Evolutionary conservation across 2,329 filamentous ascomycete species (phyloP).

Genomic region (Cladosporium sp.): DNA sequence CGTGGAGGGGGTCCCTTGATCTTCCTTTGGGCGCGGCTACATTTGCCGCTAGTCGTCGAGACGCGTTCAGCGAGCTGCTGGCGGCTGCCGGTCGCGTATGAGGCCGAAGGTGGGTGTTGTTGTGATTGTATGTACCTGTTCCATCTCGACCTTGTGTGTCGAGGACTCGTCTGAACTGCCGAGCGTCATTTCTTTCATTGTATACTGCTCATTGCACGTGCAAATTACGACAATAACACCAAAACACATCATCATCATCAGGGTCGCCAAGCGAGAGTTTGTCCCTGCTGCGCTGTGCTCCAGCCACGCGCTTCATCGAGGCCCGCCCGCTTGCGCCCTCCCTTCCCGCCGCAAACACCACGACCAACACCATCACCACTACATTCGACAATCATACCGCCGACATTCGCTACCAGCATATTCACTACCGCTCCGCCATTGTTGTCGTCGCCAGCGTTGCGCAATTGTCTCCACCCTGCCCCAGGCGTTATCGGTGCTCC

Average conservation of each 20-base stretch:
- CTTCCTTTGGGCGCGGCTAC: constrained; percentile 1
- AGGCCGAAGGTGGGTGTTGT: constrained; percentile 4
- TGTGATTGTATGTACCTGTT: background rate
- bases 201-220: background rate
- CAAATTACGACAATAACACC: background rate
- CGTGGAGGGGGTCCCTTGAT: background rate
- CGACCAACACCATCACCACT: constrained; percentile 3
- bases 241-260: background rate
- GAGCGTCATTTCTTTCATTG: background rate
- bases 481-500: background rate
- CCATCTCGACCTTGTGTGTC: background rate
- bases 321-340: constrained; percentile 7
- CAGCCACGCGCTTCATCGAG: constrained; percentile 9
- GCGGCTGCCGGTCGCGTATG: constrained; percentile 2
- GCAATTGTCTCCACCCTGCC: background rate
- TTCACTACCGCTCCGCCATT: background rate
- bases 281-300: constrained; percentile 7
- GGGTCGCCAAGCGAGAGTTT: constrained; percentile 1
- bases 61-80: background rate
- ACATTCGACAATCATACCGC: constrained; percentile 4
- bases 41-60: constrained; percentile 5
- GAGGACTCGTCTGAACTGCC: background rate
- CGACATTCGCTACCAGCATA: constrained; percentile 2
- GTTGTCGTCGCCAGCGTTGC: constrained; percentile 14
- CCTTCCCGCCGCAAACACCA: constrained; percentile 16